Conservation (phyloP, 2,329 filamentous ascomycete species). For the Colletotrichum theobromicola region DNA sequence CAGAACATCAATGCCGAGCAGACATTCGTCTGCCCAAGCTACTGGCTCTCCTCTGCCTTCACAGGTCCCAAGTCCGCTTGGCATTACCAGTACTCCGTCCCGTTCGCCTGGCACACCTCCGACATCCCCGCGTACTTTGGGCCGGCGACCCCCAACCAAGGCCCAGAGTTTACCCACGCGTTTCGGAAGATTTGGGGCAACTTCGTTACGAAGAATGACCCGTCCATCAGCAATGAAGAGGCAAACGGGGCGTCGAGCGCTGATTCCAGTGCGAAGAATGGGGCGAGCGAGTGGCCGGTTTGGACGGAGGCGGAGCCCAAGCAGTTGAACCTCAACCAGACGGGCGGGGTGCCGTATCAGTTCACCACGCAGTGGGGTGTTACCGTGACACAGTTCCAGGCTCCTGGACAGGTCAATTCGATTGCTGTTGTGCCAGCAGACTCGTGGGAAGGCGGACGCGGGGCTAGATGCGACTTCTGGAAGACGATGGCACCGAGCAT, state of each 20-base stretch:
- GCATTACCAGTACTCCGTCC: slow-evolving; percentile 55
- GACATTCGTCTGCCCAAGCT: slow-evolving; percentile 60
- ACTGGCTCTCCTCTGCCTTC: slow-evolving; percentile 59
- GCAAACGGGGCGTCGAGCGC: slow-evolving; percentile 30
- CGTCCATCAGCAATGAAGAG: slow-evolving; percentile 38
- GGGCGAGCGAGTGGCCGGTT: slow-evolving; percentile 34
- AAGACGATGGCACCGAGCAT: slow-evolving; percentile 4
- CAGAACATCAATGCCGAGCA: slow-evolving; percentile 60
- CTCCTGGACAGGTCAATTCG: slow-evolving; percentile 34
- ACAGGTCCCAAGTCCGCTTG: slow-evolving; percentile 30
- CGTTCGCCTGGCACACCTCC: slow-evolving; percentile 41
- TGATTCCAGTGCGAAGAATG: slow-evolving; percentile 17
- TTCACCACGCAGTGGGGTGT: slow-evolving; percentile 16
- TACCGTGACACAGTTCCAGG: slow-evolving; percentile 30
- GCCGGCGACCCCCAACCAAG: slow-evolving; percentile 28
- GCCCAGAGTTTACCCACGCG: slow-evolving; percentile 34
- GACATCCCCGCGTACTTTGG: slow-evolving; percentile 42
- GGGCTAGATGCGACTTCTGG: slow-evolving; percentile 52
- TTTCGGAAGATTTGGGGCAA: slow-evolving; percentile 51
- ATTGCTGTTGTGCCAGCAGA: slow-evolving; percentile 47
- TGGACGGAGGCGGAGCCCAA: slow-evolving; percentile 35
- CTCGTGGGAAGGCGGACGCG: slow-evolving; percentile 53
- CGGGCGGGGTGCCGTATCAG: slow-evolving; percentile 38
- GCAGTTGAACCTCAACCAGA: slow-evolving; percentile 53
- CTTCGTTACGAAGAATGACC: slow-evolving; percentile 47